Base-by-base conservation (phyloP, 1,139 yeast genomes). In the Pichia sp. region DNA sequence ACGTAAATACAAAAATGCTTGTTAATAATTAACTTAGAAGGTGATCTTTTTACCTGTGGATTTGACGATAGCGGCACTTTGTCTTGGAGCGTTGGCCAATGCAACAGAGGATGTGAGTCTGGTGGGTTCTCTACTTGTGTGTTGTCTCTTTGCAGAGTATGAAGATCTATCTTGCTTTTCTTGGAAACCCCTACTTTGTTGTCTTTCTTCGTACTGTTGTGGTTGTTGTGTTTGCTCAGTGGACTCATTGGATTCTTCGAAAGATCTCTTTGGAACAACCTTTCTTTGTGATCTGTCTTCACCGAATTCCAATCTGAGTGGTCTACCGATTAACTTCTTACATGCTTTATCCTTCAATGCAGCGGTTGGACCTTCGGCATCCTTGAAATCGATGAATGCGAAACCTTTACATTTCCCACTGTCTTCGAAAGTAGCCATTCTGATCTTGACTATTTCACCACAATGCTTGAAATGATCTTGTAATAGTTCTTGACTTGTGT, bases 351-450 rank as follows among this genome's bases (percentile, higher is more conserved):
- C 93, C 56, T 78, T 83, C 53, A 93, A 72, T 0, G 97, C 98
- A 38, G 75, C 73, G 0, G 95, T 86, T 38, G 97, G 91, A 4
- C 94, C 91, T 28, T 77, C 79, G 54, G 85, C 86, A 56, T 83
- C 84, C 57, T 73, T 77, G 69, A 91, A 93, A 67, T 93, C 99
- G 36, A 93, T 70, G 62, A 93, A 93, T 1, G 96, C 93, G 72
- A 91, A 93, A 2, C 99, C 99, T 66, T 93, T 93, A 71, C 98
- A 93, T 65, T 90, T 91, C 1, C 98, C 98, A 37, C 87, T 73
- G 62, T 93, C 99, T 68, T 93, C 93, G 66, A 93, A 93, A 9
- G 99, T 91, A 2, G 98, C 98, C 96, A 91, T 91, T 66, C 99
- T 79, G 46, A 91, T 80, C 58, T 79, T 81, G 30, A 75, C 70